Conservation (phyloP, 148 eudicot species). For the Polygonum maritimum region DNA sequence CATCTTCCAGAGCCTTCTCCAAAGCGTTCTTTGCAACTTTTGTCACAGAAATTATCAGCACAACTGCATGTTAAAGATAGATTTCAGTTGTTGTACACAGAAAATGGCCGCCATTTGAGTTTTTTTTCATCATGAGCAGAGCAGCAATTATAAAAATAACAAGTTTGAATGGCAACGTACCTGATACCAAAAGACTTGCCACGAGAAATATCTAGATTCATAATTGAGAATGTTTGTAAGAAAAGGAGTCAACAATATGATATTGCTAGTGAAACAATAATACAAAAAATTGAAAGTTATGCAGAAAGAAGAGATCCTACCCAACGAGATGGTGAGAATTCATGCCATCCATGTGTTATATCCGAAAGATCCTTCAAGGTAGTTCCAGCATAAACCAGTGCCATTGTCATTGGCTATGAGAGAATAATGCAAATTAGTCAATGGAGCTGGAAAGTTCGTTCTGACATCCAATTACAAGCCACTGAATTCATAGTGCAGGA, state of each 20-base stretch:
- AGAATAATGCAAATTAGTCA: slow-evolving; percentile 7
- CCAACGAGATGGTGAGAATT: slow-evolving; percentile 67
- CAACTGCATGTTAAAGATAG: slow-evolving; percentile 35
- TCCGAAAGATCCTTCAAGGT: slow-evolving; percentile 92
- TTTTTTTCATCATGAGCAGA: neutral
- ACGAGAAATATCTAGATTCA: slow-evolving; percentile 59
- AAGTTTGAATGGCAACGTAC: slow-evolving; percentile 19
- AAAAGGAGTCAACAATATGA: neutral
- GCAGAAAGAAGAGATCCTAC: slow-evolving; percentile 32
- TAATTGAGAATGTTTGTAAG: neutral
- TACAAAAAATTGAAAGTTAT: neutral
- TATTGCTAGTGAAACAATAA: slow-evolving; percentile 6
- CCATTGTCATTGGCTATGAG: slow-evolving; percentile 83
- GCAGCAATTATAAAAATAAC: neutral
- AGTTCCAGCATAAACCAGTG: slow-evolving; percentile 81
- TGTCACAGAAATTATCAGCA: slow-evolving; percentile 56
- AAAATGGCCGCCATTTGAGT: neutral
- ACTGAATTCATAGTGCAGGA: neutral
- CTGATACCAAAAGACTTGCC: slow-evolving; percentile 59
- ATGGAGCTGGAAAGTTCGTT: neutral
- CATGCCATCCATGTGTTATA: slow-evolving; percentile 85
- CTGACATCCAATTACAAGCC: neutral
- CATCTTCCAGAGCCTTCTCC: slow-evolving; percentile 76
- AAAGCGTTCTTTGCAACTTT: slow-evolving; percentile 85
- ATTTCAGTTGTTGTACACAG: neutral